Percentiles rank a stretch among this genome's conserved stretches.
These are phyloP conservation scores for Talaromyces rugulosus DNA, from an alignment of 2,329 filamentous ascomycete genomes.

Conservation along the genomic window DNA sequence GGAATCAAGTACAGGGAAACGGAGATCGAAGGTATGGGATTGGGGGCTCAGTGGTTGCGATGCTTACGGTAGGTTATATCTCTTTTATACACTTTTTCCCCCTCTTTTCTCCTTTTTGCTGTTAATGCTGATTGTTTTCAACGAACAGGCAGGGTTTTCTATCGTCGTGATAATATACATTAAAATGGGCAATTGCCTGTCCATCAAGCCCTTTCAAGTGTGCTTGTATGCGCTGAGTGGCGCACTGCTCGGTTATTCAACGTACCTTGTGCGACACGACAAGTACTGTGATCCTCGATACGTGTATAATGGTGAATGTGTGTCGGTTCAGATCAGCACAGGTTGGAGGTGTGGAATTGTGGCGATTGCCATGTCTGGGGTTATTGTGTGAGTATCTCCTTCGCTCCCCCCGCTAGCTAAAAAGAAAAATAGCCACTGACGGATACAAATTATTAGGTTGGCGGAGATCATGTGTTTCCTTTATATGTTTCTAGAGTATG, in stretches of 20 bases:
- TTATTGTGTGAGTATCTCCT: neutral
- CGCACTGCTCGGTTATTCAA: slow-evolving; percentile 3
- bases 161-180: neutral
- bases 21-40: neutral
- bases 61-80: neutral
- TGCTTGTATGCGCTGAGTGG: neutral
- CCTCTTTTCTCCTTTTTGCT: neutral
- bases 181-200: no score
- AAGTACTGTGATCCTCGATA: neutral
- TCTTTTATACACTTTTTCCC: no score
- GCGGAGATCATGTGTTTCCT: neutral
- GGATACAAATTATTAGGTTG: neutral
- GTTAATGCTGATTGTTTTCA: neutral
- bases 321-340: neutral
- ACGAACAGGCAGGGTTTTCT: neutral
- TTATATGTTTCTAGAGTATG: neutral
- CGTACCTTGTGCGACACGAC: slow-evolving; percentile 10
- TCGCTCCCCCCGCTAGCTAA: neutral
- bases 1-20: neutral
- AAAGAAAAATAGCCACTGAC: neutral
- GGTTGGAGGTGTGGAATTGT: slow-evolving; percentile 11
- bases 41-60: neutral
- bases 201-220: neutral
- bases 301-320: neutral
- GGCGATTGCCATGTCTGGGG: slow-evolving; percentile 3